Percentiles rank a stretch among this genome's conserved stretches.
Conservation (phyloP, 306 rosid species). For the Prunus fruticosa region DNA sequence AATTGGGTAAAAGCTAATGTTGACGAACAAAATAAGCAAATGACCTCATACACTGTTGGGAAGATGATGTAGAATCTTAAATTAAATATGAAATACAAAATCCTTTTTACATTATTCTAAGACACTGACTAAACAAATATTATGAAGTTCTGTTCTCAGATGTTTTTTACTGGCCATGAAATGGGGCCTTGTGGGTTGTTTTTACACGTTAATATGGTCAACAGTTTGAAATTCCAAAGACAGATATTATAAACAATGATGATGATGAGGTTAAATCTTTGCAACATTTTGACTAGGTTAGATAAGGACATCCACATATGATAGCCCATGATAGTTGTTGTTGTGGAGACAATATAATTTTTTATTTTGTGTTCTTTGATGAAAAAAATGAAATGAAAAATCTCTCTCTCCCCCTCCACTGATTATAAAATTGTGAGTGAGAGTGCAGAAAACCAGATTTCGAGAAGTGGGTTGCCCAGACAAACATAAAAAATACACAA, state of each 20-base stretch:
- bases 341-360: not conserved
- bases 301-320: slow-evolving; percentile 37
- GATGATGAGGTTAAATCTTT: slow-evolving; percentile 2
- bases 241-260: slow-evolving; percentile 14
- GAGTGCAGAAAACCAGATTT: slow-evolving; percentile 27
- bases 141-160: too few species aligned
- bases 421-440: slow-evolving; percentile 17
- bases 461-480: slow-evolving; percentile 22
- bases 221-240: slow-evolving; percentile 27
- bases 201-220: slow-evolving; percentile 11
- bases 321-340: slow-evolving; percentile 4
- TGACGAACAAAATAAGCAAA: too few species aligned
- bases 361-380: not conserved
- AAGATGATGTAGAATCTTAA: too few species aligned
- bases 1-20: too few species aligned
- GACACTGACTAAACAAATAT: too few species aligned
- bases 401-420: slow-evolving; percentile 9
- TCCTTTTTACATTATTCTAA: too few species aligned
- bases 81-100: too few species aligned
- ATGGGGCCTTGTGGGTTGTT: not conserved
- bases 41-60: too few species aligned
- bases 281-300: slow-evolving; percentile 56
- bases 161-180: not conserved
- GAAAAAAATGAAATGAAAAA: not conserved
- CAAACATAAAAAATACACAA: not conserved